Conservation (phyloP, 257 asterid species). For the Lycium ferocissimum region DNA sequence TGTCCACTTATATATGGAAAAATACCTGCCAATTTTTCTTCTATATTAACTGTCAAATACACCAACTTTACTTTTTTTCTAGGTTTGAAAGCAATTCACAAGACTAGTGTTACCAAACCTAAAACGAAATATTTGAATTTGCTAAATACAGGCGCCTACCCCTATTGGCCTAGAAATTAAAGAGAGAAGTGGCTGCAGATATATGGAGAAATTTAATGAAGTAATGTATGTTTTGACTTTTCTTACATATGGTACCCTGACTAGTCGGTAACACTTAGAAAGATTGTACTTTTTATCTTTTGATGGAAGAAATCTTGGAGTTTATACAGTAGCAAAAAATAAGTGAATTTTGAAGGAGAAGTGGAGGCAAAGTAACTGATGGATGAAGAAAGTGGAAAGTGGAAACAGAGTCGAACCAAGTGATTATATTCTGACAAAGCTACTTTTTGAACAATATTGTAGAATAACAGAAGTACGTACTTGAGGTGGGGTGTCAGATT, state of each 20-base stretch:
- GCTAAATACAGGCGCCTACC: neutral
- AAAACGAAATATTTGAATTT: neutral
- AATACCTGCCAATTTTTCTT: neutral
- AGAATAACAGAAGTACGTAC: neutral
- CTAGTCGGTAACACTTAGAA: neutral
- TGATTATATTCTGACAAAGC: too few species aligned
- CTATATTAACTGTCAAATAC: neutral
- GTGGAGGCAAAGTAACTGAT: too few species aligned
- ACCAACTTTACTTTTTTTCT: neutral
- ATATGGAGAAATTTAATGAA: neutral
- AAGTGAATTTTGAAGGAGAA: too few species aligned
- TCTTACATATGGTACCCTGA: neutral
- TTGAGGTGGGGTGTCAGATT: neutral
- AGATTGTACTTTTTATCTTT: too few species aligned
- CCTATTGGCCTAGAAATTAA: neutral
- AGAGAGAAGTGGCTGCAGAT: neutral
- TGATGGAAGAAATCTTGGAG: too few species aligned
- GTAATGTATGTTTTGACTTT: slow-evolving; percentile 16
- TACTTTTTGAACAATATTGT: neutral
- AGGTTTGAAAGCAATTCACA: neutral
- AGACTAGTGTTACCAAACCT: neutral
- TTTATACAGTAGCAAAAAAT: too few species aligned
- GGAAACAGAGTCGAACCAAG: neutral
- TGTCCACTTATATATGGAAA: neutral
- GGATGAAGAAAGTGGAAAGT: neutral